A percentile compares a stretch with the other conserved stretches of the same genome.
Conservation (phyloP, 345 rosid species). For the Populus deltoides region DNA sequence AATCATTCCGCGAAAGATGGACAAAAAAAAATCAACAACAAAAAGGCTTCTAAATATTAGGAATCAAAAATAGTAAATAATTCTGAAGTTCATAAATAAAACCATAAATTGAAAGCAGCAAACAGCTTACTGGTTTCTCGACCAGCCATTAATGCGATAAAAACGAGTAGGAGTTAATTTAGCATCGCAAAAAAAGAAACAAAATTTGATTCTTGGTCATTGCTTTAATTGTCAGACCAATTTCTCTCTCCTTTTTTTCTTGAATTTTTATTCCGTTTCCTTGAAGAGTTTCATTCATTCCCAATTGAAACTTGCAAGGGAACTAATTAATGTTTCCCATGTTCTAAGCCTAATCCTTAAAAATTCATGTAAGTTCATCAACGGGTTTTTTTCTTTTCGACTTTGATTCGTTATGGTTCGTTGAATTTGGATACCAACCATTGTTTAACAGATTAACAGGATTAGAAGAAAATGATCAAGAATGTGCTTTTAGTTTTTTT, state of each 20-base stretch:
- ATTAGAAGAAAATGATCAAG: conserved; percentile 47
- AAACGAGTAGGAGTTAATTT: conserved; percentile 19
- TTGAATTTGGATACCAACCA: not conserved
- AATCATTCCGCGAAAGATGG: not conserved
- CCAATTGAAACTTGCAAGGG: conserved; percentile 36
- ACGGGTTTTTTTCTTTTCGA: not conserved
- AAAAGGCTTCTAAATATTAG: not conserved
- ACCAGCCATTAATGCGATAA: conserved; percentile 37
- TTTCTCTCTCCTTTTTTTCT: not conserved
- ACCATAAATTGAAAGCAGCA: not conserved
- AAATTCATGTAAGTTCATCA: conserved; percentile 10
- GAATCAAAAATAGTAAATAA: not conserved
- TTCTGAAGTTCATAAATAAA: not conserved
- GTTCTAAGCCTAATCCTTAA: conserved; percentile 6
- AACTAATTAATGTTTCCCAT: conserved; percentile 1
- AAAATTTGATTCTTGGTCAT: too few species aligned
- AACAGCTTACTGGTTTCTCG: conserved; percentile 1
- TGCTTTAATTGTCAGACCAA: not conserved
- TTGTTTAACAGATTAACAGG: conserved; percentile 16
- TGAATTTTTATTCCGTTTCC: conserved; percentile 21
- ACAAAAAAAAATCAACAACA: not conserved
- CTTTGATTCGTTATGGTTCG: not conserved
- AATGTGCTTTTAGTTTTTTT: conserved; percentile 43
- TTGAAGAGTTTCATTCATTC: conserved; percentile 22
- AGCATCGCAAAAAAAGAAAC: not conserved